Conservation (phyloP, 495 filamentous ascomycete genomes). For the Parathielavia hyrcaniae region DNA sequence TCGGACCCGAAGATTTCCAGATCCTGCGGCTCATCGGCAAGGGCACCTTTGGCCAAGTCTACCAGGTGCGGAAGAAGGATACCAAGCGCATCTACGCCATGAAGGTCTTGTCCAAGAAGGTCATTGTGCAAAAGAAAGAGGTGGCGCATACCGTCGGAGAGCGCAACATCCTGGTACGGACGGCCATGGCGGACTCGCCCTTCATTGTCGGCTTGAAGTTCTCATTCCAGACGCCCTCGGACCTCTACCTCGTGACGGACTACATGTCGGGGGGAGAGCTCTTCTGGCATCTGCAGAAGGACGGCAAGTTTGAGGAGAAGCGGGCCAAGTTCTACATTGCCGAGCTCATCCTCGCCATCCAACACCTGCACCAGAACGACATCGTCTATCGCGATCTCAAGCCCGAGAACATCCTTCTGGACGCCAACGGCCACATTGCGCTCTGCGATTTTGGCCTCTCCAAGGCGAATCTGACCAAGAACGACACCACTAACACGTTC, state of each 20-base stretch:
- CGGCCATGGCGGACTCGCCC: conserved; percentile 88
- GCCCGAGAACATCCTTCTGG: conserved; percentile 94
- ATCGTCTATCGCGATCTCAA: conserved; percentile 98
- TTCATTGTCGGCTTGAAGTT: conserved; percentile 99
- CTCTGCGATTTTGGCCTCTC: conserved; percentile 96
- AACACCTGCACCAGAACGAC: conserved; percentile 92
- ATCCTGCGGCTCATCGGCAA: conserved; percentile 95
- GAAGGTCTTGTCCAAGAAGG: conserved; percentile 98
- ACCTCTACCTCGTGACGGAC: conserved; percentile 97
- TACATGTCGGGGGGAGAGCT: conserved; percentile 99
- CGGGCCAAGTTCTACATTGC: conserved; percentile 99
- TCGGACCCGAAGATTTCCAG: conserved; percentile 93
- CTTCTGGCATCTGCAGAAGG: conserved; percentile 98
- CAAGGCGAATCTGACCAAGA: conserved; percentile 92
- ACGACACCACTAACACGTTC: conserved; percentile 97
- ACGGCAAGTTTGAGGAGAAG: conserved; percentile 89
- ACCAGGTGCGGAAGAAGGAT: conserved; percentile 98
- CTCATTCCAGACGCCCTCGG: conserved; percentile 95
- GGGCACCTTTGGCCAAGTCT: conserved; percentile 98
- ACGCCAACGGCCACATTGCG: conserved; percentile 84
- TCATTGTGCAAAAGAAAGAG: conserved; percentile 99
- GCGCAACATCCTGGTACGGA: conserved; percentile 92
- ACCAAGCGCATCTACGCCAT: conserved; percentile 95
- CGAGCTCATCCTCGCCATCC: conserved; percentile 89
- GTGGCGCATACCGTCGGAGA: conserved; percentile 95